Evolutionary conservation across 805 yeast genomes (phyloP).

Genomic region (Tetrapisispora namnaoensis): DNA sequence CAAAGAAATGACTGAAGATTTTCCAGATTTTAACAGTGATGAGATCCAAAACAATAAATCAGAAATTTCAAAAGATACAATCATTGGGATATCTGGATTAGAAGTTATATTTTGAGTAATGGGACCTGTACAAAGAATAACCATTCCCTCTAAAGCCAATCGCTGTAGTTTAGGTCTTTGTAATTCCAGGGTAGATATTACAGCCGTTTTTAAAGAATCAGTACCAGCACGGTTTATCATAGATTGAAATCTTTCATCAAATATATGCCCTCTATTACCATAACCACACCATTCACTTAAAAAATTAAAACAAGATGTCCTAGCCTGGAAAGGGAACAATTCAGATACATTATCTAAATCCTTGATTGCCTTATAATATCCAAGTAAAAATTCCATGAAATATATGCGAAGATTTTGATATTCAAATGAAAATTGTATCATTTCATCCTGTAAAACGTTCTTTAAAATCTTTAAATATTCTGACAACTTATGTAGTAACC

Average conservation of each 20-base stretch:
- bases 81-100: slow-evolving; percentile 27
- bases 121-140: slow-evolving; percentile 67
- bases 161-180: slow-evolving; percentile 62
- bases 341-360: slow-evolving; percentile 32
- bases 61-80: slow-evolving; percentile 60
- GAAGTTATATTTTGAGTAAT: slow-evolving; percentile 38
- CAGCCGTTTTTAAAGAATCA: slow-evolving; percentile 40
- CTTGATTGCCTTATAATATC: slow-evolving; percentile 51
- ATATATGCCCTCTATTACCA: slow-evolving; percentile 53
- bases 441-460: slow-evolving; percentile 43
- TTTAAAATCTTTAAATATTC: slow-evolving; percentile 54
- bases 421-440: slow-evolving; percentile 54
- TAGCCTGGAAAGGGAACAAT: slow-evolving; percentile 79
- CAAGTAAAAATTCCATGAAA: slow-evolving; percentile 74
- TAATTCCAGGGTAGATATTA: slow-evolving; percentile 64
- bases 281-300: slow-evolving; percentile 93
- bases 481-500: slow-evolving; percentile 57
- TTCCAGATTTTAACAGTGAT: slow-evolving; percentile 50
- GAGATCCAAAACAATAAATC: slow-evolving; percentile 75
- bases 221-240: slow-evolving; percentile 40
- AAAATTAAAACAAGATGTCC: slow-evolving; percentile 71
- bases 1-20: slow-evolving; percentile 45
- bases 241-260: slow-evolving; percentile 54
- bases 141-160: slow-evolving; percentile 76
- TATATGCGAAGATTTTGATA: slow-evolving; percentile 72